Conservation (phyloP, 805 yeast species). For the Candida methanosorbosa region DNA sequence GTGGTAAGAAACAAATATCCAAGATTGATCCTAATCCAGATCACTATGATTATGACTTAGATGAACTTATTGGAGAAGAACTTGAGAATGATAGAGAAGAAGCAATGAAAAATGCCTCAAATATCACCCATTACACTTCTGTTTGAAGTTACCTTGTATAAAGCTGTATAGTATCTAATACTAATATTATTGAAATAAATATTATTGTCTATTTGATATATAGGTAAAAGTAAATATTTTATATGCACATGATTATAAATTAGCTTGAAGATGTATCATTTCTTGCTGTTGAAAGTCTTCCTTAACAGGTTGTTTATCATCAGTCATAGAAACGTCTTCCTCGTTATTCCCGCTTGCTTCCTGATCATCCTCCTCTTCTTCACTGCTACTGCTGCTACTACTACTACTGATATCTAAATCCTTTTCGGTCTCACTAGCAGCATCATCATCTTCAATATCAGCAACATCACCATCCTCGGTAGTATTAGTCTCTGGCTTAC, state of each 20-base stretch:
- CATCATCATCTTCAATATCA: constrained; percentile 4
- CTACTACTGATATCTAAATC: no score
- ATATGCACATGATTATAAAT: no score
- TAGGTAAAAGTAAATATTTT: background rate
- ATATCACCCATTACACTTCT: background rate
- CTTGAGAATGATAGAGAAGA: constrained; percentile 14
- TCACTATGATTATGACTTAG: constrained; percentile 36
- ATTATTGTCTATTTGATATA: background rate
- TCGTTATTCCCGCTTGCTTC: background rate
- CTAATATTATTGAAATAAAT: no score
- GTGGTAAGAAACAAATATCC: background rate
- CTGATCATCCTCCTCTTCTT: constrained; percentile 3
- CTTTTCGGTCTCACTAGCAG: constrained; percentile 4
- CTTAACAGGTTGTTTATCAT: background rate
- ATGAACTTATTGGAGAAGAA: constrained; percentile 34
- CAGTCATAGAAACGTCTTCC: constrained; percentile 11
- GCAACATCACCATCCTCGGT: background rate
- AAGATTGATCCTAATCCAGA: constrained; percentile 28
- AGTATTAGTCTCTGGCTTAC: constrained; percentile 1
- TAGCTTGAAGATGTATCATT: constrained; percentile 1
- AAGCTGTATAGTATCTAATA: no score
- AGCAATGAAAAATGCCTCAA: constrained; percentile 1
- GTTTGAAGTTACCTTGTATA: background rate
- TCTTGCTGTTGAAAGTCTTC: background rate
- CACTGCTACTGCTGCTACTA: no score